These are phyloP conservation scores for Nannochloris sp. DNA, from an alignment of 139 green algal genomes.

Conservation along the genomic window DNA sequence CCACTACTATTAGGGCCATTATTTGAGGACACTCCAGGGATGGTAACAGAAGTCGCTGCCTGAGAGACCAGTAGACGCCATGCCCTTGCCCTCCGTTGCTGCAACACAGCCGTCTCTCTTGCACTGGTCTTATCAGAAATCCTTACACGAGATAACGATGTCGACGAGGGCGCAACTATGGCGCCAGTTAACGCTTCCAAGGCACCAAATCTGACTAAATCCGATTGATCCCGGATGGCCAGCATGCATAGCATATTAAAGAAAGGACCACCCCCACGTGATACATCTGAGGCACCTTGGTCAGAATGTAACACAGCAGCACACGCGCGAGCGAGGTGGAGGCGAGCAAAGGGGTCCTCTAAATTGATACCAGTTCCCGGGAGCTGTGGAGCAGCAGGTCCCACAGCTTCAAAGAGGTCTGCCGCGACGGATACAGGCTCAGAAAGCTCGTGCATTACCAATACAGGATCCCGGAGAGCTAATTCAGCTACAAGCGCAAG, in stretches of 20 bases:
- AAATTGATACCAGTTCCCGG: conserved; percentile 36
- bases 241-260: conserved; percentile 43
- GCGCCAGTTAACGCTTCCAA: conserved; percentile 58
- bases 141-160: neutral
- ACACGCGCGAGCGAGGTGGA: conserved; percentile 67
- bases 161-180: conserved; percentile 16
- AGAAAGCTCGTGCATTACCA: conserved; percentile 22
- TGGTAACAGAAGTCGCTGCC: conserved; percentile 13
- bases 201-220: conserved; percentile 49
- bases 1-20: conserved; percentile 3
- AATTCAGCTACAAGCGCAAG: conserved; percentile 51
- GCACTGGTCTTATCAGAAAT: neutral
- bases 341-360: conserved; percentile 51
- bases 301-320: conserved; percentile 56
- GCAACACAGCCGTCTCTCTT: conserved; percentile 25
- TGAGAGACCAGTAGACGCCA: conserved; percentile 56
- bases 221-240: conserved; percentile 47
- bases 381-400: neutral
- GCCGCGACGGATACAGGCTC: conserved; percentile 7
- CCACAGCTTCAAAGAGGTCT: conserved; percentile 23
- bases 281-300: conserved; percentile 23
- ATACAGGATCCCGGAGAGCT: conserved; percentile 16
- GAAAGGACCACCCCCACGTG: conserved; percentile 26
- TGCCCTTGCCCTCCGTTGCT: conserved; percentile 32
- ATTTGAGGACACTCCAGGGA: conserved; percentile 12